A percentile compares a stretch with the other conserved stretches of the same genome.
Evolutionary conservation across 2,329 filamentous ascomycete species (phyloP).

Genomic region (Apiospora kogelbergensis): DNA sequence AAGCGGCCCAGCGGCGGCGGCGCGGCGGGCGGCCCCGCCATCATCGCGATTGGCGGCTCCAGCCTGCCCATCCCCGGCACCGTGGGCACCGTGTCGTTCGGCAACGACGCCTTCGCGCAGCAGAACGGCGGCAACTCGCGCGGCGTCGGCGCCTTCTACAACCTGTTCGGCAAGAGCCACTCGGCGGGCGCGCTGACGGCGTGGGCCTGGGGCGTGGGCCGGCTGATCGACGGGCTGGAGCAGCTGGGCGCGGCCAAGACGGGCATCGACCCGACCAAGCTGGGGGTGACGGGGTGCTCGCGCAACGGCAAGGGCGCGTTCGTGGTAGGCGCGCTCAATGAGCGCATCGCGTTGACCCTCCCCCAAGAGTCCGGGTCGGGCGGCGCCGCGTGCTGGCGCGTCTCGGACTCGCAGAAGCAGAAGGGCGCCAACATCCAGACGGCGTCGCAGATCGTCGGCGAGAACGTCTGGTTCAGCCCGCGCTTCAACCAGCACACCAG

Average conservation of each 20-base stretch:
- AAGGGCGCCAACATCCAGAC: conserved; percentile 61
- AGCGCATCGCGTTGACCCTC: conserved; percentile 59
- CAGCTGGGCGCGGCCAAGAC: conserved; percentile 42
- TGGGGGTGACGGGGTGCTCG: conserved; percentile 63
- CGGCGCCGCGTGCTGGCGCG: conserved; percentile 61
- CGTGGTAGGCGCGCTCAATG: conserved; percentile 58
- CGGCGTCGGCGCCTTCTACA: conserved; percentile 59
- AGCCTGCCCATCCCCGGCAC: conserved; percentile 54
- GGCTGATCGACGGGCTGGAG: conserved; percentile 60
- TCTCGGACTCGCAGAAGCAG: conserved; percentile 49
- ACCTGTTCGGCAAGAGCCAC: conserved; percentile 55
- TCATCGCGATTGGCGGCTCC: conserved; percentile 55
- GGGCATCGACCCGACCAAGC: conserved; percentile 47
- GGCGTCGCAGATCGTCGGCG: conserved; percentile 54
- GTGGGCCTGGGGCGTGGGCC: conserved; percentile 64
- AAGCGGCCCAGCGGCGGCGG: conserved; percentile 44
- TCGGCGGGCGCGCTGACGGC: conserved; percentile 58
- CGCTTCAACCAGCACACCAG: conserved; percentile 52
- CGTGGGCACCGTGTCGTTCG: conserved; percentile 58
- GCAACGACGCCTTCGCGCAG: conserved; percentile 56
- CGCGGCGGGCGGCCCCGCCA: conserved; percentile 39
- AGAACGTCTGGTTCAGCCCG: conserved; percentile 64
- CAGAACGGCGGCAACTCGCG: conserved; percentile 48
- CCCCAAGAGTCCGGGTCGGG: conserved; percentile 64
- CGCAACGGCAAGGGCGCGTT: conserved; percentile 65